These are phyloP conservation scores for Peronosclerospora sorghi DNA, from an alignment of 352 stramenopile genomes.

Conservation along the genomic window DNA sequence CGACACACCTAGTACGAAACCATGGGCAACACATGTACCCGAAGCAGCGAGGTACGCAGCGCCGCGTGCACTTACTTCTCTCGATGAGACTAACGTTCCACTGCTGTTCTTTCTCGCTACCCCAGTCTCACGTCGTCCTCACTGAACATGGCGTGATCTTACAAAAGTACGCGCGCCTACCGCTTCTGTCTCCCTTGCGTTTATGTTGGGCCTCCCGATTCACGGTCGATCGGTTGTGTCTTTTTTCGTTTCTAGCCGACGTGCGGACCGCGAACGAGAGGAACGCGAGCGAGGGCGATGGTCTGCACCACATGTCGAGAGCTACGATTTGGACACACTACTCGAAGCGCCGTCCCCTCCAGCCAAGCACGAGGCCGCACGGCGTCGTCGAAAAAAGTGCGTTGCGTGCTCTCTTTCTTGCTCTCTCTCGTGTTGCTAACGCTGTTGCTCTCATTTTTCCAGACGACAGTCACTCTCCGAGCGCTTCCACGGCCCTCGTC, in stretches of 20 bases:
- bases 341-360: constrained; percentile 61
- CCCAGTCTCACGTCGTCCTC: constrained; percentile 52
- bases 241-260: constrained; percentile 2
- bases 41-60: constrained; percentile 35
- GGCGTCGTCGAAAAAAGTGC: constrained; percentile 47
- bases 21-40: constrained; percentile 59
- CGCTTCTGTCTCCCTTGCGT: too few species aligned
- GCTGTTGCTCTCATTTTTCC: background rate
- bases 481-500: constrained; percentile 17
- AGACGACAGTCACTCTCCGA: constrained; percentile 28
- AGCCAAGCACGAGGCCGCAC: constrained; percentile 4
- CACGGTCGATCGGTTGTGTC: background rate
- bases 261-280: constrained; percentile 13
- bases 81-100: background rate
- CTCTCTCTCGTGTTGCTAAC: constrained; percentile 8
- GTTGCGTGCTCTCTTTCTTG: constrained; percentile 1
- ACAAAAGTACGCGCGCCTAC: constrained; percentile 21
- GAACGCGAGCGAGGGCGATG: constrained; percentile 47
- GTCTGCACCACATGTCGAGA: constrained; percentile 58
- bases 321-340: constrained; percentile 69
- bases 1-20: background rate
- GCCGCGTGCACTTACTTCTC: too few species aligned
- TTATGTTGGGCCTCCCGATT: too few species aligned
- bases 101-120: background rate
- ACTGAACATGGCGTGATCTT: constrained; percentile 36